Evolutionary conservation across 331 rosid species (phyloP).

Genomic region (Acacia concinna): DNA sequence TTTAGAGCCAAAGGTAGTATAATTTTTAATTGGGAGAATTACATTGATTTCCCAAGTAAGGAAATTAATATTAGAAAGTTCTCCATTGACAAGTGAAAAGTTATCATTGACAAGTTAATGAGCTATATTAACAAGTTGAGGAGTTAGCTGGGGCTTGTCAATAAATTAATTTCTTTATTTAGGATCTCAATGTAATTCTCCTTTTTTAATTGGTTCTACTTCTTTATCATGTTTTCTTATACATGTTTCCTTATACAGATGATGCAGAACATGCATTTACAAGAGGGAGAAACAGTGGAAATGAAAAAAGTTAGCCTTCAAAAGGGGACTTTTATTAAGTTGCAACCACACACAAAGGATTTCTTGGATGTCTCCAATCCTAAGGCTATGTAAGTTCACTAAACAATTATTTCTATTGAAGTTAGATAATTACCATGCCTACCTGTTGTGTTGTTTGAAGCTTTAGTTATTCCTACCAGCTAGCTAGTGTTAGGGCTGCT

Average conservation of each 20-base stretch:
- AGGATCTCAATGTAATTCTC: no score
- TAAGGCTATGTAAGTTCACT: conserved; percentile 63
- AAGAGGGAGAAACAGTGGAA: conserved; percentile 61
- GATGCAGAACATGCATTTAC: conserved; percentile 71
- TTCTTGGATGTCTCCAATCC: conserved; percentile 74
- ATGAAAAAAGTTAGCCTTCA: conserved; percentile 64
- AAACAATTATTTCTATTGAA: not conserved
- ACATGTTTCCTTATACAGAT: conserved; percentile 35
- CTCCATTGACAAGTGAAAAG: no score
- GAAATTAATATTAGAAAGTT: no score
- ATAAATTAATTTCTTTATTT: no score
- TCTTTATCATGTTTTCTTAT: no score
- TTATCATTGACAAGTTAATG: no score
- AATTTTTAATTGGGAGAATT: no score
- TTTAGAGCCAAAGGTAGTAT: no score
- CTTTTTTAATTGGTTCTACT: no score
- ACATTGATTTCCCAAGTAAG: no score
- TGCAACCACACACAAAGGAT: conserved; percentile 71
- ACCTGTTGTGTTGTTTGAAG: not conserved
- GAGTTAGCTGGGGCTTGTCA: no score
- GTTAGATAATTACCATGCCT: not conserved
- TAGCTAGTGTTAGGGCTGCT: not conserved
- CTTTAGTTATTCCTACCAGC: not conserved
- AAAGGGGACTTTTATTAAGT: conserved; percentile 66
- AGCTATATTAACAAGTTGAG: no score